A percentile compares a stretch with the other conserved stretches of the same genome.
phyloP scores from a whole-genome alignment of 78 protist species.

The Thecamonas trahens region DNA sequence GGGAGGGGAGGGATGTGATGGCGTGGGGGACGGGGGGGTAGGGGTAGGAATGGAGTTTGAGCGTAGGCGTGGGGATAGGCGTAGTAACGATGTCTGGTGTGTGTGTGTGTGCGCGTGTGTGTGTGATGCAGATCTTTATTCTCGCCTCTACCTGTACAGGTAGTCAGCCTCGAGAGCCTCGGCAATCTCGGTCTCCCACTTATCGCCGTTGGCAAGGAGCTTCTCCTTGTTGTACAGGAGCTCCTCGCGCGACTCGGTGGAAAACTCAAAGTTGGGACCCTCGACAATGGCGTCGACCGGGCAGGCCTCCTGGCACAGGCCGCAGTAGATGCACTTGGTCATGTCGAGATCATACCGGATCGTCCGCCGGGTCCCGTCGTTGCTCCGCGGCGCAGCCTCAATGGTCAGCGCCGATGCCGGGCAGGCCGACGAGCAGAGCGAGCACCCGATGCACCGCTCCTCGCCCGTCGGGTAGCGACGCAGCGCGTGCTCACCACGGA shows the following conservation, averaged over 20 bases:
- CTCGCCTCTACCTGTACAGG: conserved; percentile 51
- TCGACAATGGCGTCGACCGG: conserved; percentile 93
- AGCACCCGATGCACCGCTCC: conserved; percentile 79
- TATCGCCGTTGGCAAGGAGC: conserved; percentile 77
- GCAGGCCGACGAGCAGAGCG: conserved; percentile 86
- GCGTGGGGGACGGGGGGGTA: too few relatives aligned
- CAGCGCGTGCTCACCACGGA: conserved; percentile 90
- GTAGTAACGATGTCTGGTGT: too few relatives aligned
- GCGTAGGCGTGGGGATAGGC: too few relatives aligned
- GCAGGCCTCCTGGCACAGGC: conserved; percentile 85
- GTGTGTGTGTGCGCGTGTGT: too few relatives aligned
- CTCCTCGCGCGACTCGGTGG: conserved; percentile 82
- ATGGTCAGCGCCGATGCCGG: conserved; percentile 93
- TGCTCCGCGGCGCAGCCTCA: conserved; percentile 84
- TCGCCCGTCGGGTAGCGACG: conserved; percentile 77
- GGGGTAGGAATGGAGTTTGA: too few relatives aligned
- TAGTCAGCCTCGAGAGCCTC: conserved; percentile 61
- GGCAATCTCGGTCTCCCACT: conserved; percentile 87
- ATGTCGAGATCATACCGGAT: conserved; percentile 84
- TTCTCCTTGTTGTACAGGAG: conserved; percentile 84
- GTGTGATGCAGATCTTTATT: background rate
- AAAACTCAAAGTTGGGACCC: conserved; percentile 88
- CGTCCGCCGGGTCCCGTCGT: conserved; percentile 82
- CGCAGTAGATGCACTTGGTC: conserved; percentile 92
- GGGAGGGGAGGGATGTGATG: too few relatives aligned